Base-by-base conservation (phyloP, 1,284 basidiomycete genomes). In the Fomitiporia mediterranea region DNA sequence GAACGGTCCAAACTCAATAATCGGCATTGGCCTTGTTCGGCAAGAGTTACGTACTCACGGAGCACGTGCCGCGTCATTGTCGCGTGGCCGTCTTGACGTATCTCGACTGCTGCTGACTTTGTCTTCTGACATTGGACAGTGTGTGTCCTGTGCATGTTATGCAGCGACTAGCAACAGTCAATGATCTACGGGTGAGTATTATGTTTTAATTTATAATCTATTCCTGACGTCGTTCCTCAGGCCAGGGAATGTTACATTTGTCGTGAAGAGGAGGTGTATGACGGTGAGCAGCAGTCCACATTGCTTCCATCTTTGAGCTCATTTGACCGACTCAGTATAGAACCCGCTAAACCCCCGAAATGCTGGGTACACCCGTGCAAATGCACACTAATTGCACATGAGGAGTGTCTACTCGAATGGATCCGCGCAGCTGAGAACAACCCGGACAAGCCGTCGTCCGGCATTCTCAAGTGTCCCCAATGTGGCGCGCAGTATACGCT, bases 181-280 rank as follows among this genome's bases (percentile, higher is more conserved):
- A 59, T 25, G 57, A 59, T 35, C 38, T 59, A 17, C 28, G 57
- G 25, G 56, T 57, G 34, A 35, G 56, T 28, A 23, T 13, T 2
- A 5, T 19, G 13, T 19, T 13, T 15, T 2, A n/a, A n/a, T 27
- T 34, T 15, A 23, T 13, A 3, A 28, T 40, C 9, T 15, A 51
- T 21, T 19, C 6, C 28, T 52, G 3, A 30, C 28, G 5, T n/a
- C 11, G 15, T 21, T 5, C 25, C 59, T 8, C 58, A 86, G 82
- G 80, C 87, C 62, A 89, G 86, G 66, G 72, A 85, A 21, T 90
- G 87, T 61, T 90, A 85, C 67, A 89, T 90, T 56, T 90, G 86
- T 64, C 71, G 84, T 23, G 86, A 89, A 63, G 86, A 89, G 64
- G 86, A 89, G 61, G 69, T 63, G 4, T 73, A 75, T 61, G 81